Evolutionary conservation across 1,139 yeast genomes (phyloP).

Genomic region (Saccharomycopsis hybrid): DNA sequence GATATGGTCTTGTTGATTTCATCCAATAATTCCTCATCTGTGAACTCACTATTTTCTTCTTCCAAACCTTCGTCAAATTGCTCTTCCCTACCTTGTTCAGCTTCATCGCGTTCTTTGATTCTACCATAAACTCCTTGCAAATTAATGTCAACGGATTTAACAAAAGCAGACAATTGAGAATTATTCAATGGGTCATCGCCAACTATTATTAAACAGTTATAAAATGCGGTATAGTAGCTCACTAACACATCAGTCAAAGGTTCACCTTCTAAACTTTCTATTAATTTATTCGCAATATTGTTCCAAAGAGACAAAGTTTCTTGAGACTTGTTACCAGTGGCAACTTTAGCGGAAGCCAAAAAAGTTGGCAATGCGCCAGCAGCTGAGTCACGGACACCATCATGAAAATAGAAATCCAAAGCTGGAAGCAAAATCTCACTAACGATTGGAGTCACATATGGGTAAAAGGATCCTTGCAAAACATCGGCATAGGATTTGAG

Average conservation of each 20-base stretch:
- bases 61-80: constrained; percentile 52
- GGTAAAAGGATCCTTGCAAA: constrained; percentile 74
- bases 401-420: constrained; percentile 84
- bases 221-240: constrained; percentile 68
- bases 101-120: constrained; percentile 62
- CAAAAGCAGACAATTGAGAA: constrained; percentile 51
- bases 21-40: constrained; percentile 83
- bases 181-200: constrained; percentile 55
- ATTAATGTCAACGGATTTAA: constrained; percentile 54
- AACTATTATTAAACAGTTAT: constrained; percentile 59
- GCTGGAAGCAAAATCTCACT: constrained; percentile 82
- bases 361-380: constrained; percentile 79
- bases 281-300: constrained; percentile 59
- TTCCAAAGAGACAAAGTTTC: constrained; percentile 69
- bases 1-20: constrained; percentile 76
- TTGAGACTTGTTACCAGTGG: constrained; percentile 45
- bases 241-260: constrained; percentile 81
- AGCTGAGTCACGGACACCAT: constrained; percentile 88
- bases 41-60: constrained; percentile 78
- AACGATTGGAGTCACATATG: constrained; percentile 75
- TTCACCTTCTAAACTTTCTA: constrained; percentile 64
- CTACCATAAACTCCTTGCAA: constrained; percentile 66
- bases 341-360: constrained; percentile 59
- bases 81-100: constrained; percentile 61
- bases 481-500: constrained; percentile 83